Conservation (phyloP, 2,329 filamentous ascomycete species). For the Drechslerella stenobrocha region DNA sequence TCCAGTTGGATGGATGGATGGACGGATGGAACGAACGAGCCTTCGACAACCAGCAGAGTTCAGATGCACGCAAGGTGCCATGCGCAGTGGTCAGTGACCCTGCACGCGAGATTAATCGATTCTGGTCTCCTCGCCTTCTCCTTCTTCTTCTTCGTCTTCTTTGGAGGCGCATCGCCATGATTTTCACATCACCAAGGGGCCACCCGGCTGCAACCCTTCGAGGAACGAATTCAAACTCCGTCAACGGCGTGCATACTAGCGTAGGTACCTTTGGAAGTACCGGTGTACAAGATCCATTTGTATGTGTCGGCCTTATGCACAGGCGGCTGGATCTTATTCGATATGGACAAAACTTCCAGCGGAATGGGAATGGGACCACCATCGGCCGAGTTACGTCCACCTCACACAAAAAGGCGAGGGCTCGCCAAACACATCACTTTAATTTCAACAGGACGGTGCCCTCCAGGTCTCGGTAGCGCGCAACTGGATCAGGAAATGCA, state of each 20-base stretch:
- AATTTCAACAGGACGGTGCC: slow-evolving; percentile 10
- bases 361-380: slow-evolving; percentile 17
- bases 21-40: background rate
- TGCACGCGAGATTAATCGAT: slow-evolving; percentile 45
- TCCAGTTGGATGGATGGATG: slow-evolving; percentile 43
- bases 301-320: slow-evolving; percentile 46
- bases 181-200: slow-evolving; percentile 35
- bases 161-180: slow-evolving; percentile 29
- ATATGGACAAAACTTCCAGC: slow-evolving; percentile 8
- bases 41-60: slow-evolving; percentile 19
- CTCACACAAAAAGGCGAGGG: slow-evolving; percentile 19
- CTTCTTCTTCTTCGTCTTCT: too few relatives aligned
- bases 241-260: slow-evolving; percentile 9
- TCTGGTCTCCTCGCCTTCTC: slow-evolving; percentile 42
- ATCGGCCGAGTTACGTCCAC: slow-evolving; percentile 34
- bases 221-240: slow-evolving; percentile 22
- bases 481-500: slow-evolving; percentile 17
- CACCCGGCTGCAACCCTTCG: slow-evolving; percentile 34
- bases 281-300: slow-evolving; percentile 19
- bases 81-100: slow-evolving; percentile 29
- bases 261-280: slow-evolving; percentile 21
- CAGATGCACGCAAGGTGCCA: slow-evolving; percentile 12
- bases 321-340: slow-evolving; percentile 42
- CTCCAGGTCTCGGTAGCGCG: slow-evolving; percentile 26
- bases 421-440: slow-evolving; percentile 40